phyloP scores from a whole-genome alignment of 164 flowering plant genomes.

The Vitis rupestris region DNA sequence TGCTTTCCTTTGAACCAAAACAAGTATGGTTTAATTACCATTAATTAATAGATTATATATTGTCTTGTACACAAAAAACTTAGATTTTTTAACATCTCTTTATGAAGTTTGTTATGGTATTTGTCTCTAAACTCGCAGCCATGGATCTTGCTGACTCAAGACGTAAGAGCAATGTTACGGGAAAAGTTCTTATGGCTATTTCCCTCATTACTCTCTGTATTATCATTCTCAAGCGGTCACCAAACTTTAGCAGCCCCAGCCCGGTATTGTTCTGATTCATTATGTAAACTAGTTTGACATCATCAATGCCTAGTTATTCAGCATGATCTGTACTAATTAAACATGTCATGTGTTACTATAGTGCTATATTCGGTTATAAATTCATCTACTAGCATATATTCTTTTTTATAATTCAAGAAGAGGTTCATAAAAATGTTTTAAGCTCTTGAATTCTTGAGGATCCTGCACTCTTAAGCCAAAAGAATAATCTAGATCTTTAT shows the following conservation, averaged over 20 bases:
- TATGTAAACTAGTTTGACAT: not conserved
- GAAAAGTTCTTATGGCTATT: conserved; percentile 73
- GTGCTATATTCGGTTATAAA: no score
- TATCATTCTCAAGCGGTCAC: conserved; percentile 67
- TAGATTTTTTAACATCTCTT: not conserved
- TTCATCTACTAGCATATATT: no score
- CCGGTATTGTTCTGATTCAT: conserved; percentile 35
- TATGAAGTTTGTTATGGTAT: not conserved
- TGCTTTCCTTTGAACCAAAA: no score
- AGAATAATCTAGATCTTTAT: no score
- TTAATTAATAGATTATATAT: no score
- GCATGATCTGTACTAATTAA: no score
- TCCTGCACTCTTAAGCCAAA: no score
- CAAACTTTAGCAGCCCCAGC: conserved; percentile 53
- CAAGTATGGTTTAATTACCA: not conserved
- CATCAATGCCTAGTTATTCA: not conserved
- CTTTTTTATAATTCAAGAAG: no score
- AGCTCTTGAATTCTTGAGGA: no score
- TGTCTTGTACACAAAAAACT: no score
- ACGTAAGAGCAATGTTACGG: conserved; percentile 58
- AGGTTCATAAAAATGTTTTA: no score
- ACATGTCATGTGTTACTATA: no score
- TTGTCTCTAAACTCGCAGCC: conserved; percentile 36
- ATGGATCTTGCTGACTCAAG: conserved; percentile 80
- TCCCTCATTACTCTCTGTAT: conserved; percentile 66